Evolutionary conservation across 2,329 filamentous ascomycete species (phyloP).

Genomic region (Rutstroemia sp.): DNA sequence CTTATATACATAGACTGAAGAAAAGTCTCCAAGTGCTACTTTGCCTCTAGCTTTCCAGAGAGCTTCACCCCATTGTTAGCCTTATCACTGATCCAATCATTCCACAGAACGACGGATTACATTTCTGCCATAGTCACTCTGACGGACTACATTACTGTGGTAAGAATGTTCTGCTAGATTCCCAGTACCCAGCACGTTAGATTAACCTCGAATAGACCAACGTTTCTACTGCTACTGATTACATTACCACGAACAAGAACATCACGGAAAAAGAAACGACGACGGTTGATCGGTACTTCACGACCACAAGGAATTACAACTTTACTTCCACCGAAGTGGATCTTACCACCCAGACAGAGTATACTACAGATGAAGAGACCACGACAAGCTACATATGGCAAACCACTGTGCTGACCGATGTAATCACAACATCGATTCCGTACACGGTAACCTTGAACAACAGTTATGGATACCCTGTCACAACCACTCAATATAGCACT

Average conservation of each 20-base stretch:
- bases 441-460: slow-evolving; percentile 15
- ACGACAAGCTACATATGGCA: slow-evolving; percentile 2
- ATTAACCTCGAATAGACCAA: neutral
- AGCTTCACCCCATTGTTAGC: too few relatives aligned
- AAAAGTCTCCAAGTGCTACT: too few relatives aligned
- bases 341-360: slow-evolving; percentile 1
- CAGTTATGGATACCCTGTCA: slow-evolving; percentile 16
- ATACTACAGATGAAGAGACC: slow-evolving; percentile 7
- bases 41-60: too few relatives aligned
- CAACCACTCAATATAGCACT: slow-evolving; percentile 15
- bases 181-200: neutral
- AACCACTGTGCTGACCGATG: slow-evolving; percentile 9
- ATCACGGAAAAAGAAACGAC: neutral
- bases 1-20: too few relatives aligned
- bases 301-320: neutral
- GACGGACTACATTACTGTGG: neutral
- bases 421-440: slow-evolving; percentile 15
- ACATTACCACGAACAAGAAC: neutral
- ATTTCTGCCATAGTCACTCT: slow-evolving; percentile 2
- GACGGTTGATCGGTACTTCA: neutral
- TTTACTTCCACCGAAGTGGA: slow-evolving; percentile 4
- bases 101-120: neutral
- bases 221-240: neutral
- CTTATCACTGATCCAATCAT: neutral
- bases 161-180: neutral